Evolutionary conservation across 768 basidiomycete genomes (phyloP), one percentile per base, ranked within the genome.

Genomic region (Suillus subaureus): DNA sequence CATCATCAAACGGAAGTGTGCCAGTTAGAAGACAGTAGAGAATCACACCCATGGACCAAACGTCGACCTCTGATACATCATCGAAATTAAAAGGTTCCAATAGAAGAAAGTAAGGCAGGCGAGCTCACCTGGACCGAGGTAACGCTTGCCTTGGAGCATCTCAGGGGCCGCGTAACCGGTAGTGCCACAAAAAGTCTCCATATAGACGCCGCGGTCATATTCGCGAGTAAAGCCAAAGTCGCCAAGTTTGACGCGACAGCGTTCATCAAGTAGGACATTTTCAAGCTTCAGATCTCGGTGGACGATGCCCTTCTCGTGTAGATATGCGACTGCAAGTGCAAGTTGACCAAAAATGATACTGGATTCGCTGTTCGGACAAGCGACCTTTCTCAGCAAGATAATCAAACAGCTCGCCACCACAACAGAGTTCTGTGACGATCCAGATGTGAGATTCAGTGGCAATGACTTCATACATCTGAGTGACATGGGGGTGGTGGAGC

Each of bases 221-320:
- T 97, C 96, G 43, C 96, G 84, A 15, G 95, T 96, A 72, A 98
- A 97, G 4, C 96, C 96, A 75, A 98, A 92, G 77, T 98, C 96
- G 3, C 95, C 94, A 15, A 98, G 85, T 77, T 97, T 98, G 71
- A 98, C 88, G 63, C 92, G 86, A 76, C 95, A 93, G 35, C 89
- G 85, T 74, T 96, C 96, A 75, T 98, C 96, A 60, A 98, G 78
- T 33, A 98, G 78, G 0, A 97, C 93, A 72, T 98, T 98, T 81
- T 98, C 96, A 65, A 99, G 83, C 80, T 99, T 99, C 70, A 99
- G 83, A 77, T 99, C 97, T 37, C 97, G 88, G 75, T 99, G 97
- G 1, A 99, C 96, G 72, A 98, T 94, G 61, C 94, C 94, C 75
- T 91, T 91, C 61, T 89, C 86, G 75, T 99, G 97, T 31, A 97